Evolutionary conservation across 2,329 filamentous ascomycete genomes (phyloP).

Genomic region (Colletotrichum shisoi): DNA sequence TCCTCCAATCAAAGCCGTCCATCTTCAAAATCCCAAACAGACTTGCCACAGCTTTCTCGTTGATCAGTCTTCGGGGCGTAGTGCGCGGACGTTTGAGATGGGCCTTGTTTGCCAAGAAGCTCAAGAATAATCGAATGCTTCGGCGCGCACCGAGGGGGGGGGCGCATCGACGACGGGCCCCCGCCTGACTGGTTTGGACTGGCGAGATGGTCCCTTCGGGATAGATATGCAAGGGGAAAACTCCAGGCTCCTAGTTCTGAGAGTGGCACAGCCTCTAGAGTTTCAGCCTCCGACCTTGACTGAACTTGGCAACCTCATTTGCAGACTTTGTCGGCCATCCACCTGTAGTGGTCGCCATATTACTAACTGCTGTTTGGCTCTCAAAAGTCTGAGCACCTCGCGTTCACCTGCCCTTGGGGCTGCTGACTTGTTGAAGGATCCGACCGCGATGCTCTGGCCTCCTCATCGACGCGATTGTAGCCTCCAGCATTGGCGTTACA

Average conservation of each 20-base stretch:
- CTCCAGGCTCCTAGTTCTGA: slow-evolving; percentile 21
- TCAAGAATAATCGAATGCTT: slow-evolving; percentile 16
- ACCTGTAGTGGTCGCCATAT: slow-evolving; percentile 16
- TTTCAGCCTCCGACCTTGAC: slow-evolving; percentile 38
- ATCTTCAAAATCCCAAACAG: slow-evolving; percentile 35
- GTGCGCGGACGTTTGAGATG: slow-evolving; percentile 26
- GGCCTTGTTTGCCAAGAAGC: slow-evolving; percentile 11
- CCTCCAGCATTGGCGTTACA: slow-evolving; percentile 31
- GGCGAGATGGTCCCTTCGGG: slow-evolving; percentile 21
- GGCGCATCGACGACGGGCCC: slow-evolving; percentile 14
- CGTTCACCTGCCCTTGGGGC: slow-evolving; percentile 33
- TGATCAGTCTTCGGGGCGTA: slow-evolving; percentile 25
- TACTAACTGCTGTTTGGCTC: slow-evolving; percentile 11
- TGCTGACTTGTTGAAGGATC: slow-evolving; percentile 21
- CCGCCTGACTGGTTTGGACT: slow-evolving; percentile 15
- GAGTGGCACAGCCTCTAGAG: slow-evolving; percentile 31
- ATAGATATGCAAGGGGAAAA: slow-evolving; percentile 34
- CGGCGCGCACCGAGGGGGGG: neutral
- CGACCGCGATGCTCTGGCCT: slow-evolving; percentile 34
- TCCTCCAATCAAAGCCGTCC: slow-evolving; percentile 25
- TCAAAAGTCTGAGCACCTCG: slow-evolving; percentile 35
- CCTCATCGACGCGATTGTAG: slow-evolving; percentile 6
- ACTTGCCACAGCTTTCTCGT: slow-evolving; percentile 35
- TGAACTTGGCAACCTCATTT: slow-evolving; percentile 35
- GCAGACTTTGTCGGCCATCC: slow-evolving; percentile 17